phyloP scores from a whole-genome alignment of 192 early-diverging fungal genomes.

The Physocladia obscura region DNA sequence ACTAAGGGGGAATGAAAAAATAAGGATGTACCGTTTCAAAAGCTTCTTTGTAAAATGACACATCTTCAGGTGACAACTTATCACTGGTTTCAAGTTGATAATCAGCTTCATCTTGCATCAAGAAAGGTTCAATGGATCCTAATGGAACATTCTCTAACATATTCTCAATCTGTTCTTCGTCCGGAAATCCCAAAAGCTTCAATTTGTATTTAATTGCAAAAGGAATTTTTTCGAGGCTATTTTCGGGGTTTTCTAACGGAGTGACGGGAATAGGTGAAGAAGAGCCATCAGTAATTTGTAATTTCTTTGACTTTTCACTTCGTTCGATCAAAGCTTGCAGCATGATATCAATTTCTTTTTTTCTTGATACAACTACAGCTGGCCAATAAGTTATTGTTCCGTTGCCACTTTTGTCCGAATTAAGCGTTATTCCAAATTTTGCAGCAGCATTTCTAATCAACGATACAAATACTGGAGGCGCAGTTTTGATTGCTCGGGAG shows the following conservation, averaged over 20 bases:
- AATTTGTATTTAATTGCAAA: not conserved
- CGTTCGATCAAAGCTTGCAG: not conserved
- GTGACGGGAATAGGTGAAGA: not conserved
- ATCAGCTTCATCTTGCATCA: not conserved
- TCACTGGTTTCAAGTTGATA: not conserved
- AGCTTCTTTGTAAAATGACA: not conserved
- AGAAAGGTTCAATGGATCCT: conserved; percentile 16
- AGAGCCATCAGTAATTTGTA: not conserved
- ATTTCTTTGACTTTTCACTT: too few relatives aligned
- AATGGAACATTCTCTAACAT: not conserved
- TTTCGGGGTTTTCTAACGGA: not conserved
- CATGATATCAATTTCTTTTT: not conserved
- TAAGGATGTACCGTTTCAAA: not conserved
- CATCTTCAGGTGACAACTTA: not conserved
- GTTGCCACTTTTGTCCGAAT: not conserved
- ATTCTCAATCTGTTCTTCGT: not conserved
- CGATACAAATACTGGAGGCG: conserved; percentile 6
- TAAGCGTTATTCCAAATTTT: not conserved
- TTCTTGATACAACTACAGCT: not conserved
- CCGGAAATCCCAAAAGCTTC: conserved; percentile 9
- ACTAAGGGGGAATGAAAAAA: not conserved
- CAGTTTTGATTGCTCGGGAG: not conserved
- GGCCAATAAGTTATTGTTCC: conserved; percentile 18
- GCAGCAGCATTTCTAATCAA: not conserved
- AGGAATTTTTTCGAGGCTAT: not conserved